Base-by-base conservation (phyloP, 2,329 filamentous ascomycete species). In the Trichoderma koningii region DNA sequence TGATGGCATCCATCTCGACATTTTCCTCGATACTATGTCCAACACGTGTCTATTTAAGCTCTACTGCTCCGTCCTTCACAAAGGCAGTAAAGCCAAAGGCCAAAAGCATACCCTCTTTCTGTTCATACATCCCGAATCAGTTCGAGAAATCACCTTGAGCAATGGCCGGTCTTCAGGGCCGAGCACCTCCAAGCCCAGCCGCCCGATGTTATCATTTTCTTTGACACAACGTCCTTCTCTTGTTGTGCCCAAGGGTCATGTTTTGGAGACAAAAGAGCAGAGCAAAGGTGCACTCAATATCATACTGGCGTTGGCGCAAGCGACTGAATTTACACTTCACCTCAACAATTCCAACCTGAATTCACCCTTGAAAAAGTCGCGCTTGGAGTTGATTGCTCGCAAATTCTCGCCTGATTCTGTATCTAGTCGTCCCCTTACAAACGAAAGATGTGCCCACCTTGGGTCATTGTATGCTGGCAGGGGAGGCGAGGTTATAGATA, bases 21-120 rank as follows among this genome's bases (percentile, higher is more conserved):
- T 59, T 5, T 59, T 34, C 28, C 19, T 34, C 42, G 44, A 59
- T 26, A 48, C 26, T 3, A 19, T 21, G 6, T 34, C 55, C 55
- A 59, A 59, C n/a, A 59, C 55, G 3, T 34, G 42, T 21, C 28
- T 59, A 7, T 59, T 59, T 42, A 59, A 59, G 26, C 42, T 59
- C 42, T 48, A 59, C 26, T 47, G 42, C 42, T 21, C 45, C 42
- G 47, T 59, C 12, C 44, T 47, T 14, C 55, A 45, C 12, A 59
- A 47, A 34, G 55, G 55, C 55, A 47, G n/a, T 10, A 59, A 59
- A 30, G 55, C 42, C 26, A 30, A 45, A 17, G 44, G 55, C 42
- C 44, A 59, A 21, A 59, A 59, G 26, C 55, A 59, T 12, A 45
- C 55, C 42, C 19, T 59, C n/a, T 59, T 47, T 45, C 15, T 59